phyloP scores from a whole-genome alignment of 768 basidiomycete species.

The Pholiota molesta region DNA sequence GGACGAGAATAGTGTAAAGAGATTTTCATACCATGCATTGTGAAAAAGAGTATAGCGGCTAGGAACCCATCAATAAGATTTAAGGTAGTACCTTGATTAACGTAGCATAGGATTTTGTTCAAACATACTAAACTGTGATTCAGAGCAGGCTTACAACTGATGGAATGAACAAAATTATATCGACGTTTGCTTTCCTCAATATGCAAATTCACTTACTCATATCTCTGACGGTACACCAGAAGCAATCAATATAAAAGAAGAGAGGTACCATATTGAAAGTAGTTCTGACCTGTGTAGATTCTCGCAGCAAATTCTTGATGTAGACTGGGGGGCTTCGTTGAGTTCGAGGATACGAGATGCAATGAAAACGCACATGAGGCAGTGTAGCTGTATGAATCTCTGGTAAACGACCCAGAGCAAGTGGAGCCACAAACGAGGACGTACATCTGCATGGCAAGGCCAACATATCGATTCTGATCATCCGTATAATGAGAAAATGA shows the following conservation, averaged over 20 bases:
- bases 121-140: too few species aligned
- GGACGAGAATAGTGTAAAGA: neutral
- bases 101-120: too few species aligned
- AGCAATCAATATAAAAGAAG: neutral
- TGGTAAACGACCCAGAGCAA: neutral
- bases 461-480: conserved; percentile 15
- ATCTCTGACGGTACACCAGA: neutral
- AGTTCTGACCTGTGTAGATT: neutral
- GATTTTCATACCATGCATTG: conserved; percentile 10
- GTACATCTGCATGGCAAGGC: conserved; percentile 12
- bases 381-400: conserved; percentile 6
- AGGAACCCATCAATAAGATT: too few species aligned
- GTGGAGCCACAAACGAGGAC: neutral
- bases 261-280: neutral
- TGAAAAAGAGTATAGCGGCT: neutral
- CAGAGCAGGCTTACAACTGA: too few species aligned
- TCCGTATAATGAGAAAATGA: too few species aligned
- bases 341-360: neutral
- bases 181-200: too few species aligned
- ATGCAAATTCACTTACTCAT: too few species aligned
- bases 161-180: too few species aligned
- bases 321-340: neutral
- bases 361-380: conserved; percentile 8
- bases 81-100: too few species aligned
- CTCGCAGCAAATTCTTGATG: neutral